Base-by-base conservation (phyloP, 2,329 filamentous ascomycete species). In the Leptographium lundbergii region DNA sequence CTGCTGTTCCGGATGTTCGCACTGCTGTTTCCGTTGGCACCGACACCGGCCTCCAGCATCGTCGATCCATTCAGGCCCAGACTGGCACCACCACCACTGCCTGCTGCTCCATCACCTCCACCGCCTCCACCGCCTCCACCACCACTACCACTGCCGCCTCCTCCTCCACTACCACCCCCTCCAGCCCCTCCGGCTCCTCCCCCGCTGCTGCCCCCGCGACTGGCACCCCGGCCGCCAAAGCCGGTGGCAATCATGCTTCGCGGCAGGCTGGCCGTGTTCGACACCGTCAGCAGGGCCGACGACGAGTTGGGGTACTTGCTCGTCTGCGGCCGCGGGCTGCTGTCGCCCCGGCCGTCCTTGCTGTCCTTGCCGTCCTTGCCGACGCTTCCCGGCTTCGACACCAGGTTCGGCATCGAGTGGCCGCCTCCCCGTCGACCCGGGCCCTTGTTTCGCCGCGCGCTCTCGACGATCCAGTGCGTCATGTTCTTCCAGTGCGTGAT, bases 391-490 rank as follows among this genome's bases (percentile, higher is more conserved):
- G 78, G 74, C 68, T 84, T 78, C 63, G 72, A 71, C 39, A 78
- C 72, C 57, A 86, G 71, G 63, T 85, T 81, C 1, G 83, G 81
- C 1, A 81, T 82, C 42, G 83, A 86, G 60, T 77, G 74, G 65
- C 79, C 83, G 2, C 76, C 75, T 2, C 77, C 75, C 29, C 76
- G 73, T 59, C 78, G 76, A 59, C 76, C 76, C 17, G 76, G 74
- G 19, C 73, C 69, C 63, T 73, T 78, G 62, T 75, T 74, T 29
- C 79, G 74, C 56, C 79, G 73, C 9, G 80, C 81, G 59, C 75
- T 83, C 65, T 84, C 81, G 27, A 81, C 76, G 47, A 84, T 76
- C 81, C 81, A 84, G 61, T 84, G 81, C 11, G 80, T 83, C 80
- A 80, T 81, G 61, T 81, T 81, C 70, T 82, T 84, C 81, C 81